Conservation (phyloP, 2,329 filamentous ascomycete species). For the Apiospora kogelbergensis region DNA sequence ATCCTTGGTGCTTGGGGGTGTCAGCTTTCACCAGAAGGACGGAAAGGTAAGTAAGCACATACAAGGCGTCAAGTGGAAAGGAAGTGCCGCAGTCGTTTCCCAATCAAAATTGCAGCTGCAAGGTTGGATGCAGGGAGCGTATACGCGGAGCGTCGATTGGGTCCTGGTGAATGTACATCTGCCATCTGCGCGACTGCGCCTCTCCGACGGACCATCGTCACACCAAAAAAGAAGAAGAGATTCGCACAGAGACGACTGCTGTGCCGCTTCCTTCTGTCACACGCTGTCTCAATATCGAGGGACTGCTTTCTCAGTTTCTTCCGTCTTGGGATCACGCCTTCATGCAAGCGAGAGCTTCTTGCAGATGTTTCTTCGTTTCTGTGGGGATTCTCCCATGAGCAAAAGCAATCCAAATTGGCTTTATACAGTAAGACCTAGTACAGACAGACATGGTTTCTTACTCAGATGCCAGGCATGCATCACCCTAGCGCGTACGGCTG, state of each 20-base stretch:
- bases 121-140: slow-evolving; percentile 6
- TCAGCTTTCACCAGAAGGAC: background rate
- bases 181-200: background rate
- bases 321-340: background rate
- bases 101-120: background rate
- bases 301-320: background rate
- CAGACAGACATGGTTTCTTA: background rate
- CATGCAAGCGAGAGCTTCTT: background rate
- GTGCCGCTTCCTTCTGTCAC: background rate
- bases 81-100: background rate
- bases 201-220: background rate
- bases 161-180: background rate
- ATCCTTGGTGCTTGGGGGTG: background rate
- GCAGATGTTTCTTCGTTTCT: background rate
- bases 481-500: background rate
- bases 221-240: background rate
- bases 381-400: background rate
- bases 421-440: slow-evolving; percentile 6
- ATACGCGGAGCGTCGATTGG: background rate
- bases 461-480: background rate
- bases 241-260: background rate
- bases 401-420: background rate
- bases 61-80: background rate
- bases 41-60: too few species aligned
- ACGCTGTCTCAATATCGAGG: background rate